A percentile compares a stretch with the other conserved stretches of the same genome.
phyloP scores from a whole-genome alignment of 345 rosid species.

The Eucalyptus regnans region DNA sequence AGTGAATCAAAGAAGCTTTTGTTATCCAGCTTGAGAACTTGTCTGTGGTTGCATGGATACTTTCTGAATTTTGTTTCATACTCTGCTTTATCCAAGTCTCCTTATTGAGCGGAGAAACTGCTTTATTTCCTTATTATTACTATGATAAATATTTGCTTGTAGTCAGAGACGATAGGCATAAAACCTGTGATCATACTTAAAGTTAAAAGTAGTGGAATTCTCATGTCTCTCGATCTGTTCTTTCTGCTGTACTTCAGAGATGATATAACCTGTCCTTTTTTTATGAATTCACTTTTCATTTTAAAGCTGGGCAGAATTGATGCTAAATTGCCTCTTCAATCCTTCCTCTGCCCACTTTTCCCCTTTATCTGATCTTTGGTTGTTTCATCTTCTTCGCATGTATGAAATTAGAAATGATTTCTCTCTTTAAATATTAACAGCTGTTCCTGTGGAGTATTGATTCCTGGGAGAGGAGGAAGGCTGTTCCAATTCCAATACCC shows the following conservation, averaged over 20 bases:
- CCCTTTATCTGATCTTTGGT: background rate
- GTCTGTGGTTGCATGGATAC: background rate
- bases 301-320: background rate
- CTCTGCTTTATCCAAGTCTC: background rate
- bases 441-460: conserved; percentile 77
- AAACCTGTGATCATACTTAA: background rate
- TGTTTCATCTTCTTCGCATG: background rate
- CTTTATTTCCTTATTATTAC: background rate
- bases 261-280: background rate
- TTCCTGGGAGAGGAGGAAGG: conserved; percentile 83
- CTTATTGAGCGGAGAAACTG: background rate
- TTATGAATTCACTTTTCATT: background rate
- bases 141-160: background rate
- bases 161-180: background rate
- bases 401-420: background rate
- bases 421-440: conserved; percentile 11
- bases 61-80: background rate
- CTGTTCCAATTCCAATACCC: conserved; percentile 46
- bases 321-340: background rate
- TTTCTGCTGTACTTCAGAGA: background rate
- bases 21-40: background rate
- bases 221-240: background rate
- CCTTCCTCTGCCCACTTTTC: background rate
- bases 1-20: conserved; percentile 2
- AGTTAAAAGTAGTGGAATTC: background rate